Percentiles rank a stretch among this genome's conserved stretches.
Conservation (phyloP, 257 asterid species). For the Solanum microdontum region DNA sequence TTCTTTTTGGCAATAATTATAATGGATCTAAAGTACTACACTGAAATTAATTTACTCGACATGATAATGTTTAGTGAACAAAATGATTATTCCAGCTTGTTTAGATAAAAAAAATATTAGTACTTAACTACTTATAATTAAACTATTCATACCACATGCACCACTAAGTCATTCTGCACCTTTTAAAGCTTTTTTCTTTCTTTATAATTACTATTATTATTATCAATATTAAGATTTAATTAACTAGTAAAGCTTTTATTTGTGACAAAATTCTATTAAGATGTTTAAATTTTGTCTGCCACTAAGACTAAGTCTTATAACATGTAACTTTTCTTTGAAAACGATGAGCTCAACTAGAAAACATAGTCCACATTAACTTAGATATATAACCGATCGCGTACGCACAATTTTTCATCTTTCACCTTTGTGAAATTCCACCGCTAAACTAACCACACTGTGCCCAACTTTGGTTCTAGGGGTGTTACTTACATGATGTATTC, state of each 20-base stretch:
- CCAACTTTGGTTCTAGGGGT: too few species aligned
- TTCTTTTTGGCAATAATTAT: neutral
- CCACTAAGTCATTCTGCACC: neutral
- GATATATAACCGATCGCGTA: neutral
- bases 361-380: neutral
- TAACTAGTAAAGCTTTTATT: neutral
- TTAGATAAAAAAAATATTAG: neutral
- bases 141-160: neutral
- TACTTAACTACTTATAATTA: neutral
- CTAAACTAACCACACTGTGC: too few species aligned
- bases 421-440: too few species aligned
- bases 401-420: too few species aligned
- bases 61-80: neutral
- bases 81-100: conserved; percentile 2
- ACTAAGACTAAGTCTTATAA: neutral
- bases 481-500: too few species aligned
- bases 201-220: neutral
- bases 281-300: neutral
- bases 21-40: neutral
- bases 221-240: neutral
- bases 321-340: neutral
- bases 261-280: neutral
- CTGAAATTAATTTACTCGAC: neutral
- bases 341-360: neutral
- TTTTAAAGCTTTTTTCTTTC: neutral